Evolutionary conservation across 257 asterid genomes (phyloP).

Genomic region (Lycium ferocissimum): DNA sequence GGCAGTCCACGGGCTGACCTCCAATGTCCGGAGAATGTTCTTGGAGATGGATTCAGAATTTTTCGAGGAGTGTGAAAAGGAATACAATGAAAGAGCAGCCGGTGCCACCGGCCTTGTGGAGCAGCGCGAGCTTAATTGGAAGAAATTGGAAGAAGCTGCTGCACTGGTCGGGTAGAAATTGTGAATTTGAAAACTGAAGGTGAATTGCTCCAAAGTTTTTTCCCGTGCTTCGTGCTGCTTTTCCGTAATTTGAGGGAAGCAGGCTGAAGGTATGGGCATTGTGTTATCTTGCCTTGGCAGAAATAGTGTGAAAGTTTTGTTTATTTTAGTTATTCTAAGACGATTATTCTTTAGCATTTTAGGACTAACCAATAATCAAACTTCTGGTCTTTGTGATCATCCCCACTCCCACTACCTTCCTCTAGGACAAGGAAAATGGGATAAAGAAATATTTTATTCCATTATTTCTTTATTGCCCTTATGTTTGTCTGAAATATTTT

Average conservation of each 20-base stretch:
- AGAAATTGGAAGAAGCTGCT: constrained; percentile 83
- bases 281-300: background rate
- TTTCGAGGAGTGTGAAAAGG: constrained; percentile 75
- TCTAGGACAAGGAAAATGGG: constrained; percentile 11
- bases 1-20: constrained; percentile 78
- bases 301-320: constrained; percentile 21
- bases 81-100: constrained; percentile 66
- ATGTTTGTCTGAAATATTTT: background rate
- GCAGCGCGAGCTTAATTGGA: constrained; percentile 67
- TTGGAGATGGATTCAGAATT: constrained; percentile 81
- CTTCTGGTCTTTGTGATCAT: background rate
- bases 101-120: constrained; percentile 58
- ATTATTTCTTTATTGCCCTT: background rate
- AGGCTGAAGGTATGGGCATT: constrained; percentile 28
- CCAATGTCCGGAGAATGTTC: constrained; percentile 84
- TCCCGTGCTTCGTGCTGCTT: constrained; percentile 29
- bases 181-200: constrained; percentile 22
- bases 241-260: constrained; percentile 12
- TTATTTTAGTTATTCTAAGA: constrained; percentile 20
- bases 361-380: constrained; percentile 27
- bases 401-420: background rate
- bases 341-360: constrained; percentile 10
- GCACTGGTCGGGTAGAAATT: constrained; percentile 35
- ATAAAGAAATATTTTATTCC: background rate
- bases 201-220: constrained; percentile 23